These are phyloP conservation scores for Digitaria exilis DNA, from an alignment of 202 grass and related monocot genomes.

Conservation along the genomic window DNA sequence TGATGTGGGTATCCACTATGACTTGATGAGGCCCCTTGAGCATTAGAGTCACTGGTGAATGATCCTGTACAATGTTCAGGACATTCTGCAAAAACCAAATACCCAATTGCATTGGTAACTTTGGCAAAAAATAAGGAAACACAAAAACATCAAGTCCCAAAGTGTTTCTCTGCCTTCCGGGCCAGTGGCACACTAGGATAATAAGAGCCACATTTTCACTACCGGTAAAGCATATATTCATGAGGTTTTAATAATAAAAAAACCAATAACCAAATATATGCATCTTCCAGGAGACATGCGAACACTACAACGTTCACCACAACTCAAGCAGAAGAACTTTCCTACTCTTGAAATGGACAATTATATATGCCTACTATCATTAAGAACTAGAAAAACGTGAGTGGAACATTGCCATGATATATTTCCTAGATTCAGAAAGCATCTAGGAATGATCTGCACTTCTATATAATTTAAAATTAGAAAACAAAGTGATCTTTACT, in stretches of 20 bases:
- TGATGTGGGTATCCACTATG: constrained; percentile 8
- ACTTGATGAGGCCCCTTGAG: constrained; percentile 60
- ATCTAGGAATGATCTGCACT: not conserved
- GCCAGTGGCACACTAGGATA: not conserved
- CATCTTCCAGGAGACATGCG: not conserved
- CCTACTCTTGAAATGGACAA: not conserved
- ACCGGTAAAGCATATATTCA: not conserved
- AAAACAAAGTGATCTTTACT: not conserved
- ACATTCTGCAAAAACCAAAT: constrained; percentile 52
- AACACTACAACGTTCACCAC: not conserved
- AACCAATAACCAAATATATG: not conserved
- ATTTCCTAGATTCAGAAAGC: constrained; percentile 28
- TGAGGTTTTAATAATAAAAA: not conserved
- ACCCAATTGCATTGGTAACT: constrained; percentile 2
- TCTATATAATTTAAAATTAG: not conserved
- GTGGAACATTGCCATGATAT: constrained; percentile 9
- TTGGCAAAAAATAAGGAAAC: constrained; percentile 27
- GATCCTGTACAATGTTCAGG: constrained; percentile 10
- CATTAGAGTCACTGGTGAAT: constrained; percentile 20
- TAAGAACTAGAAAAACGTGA: not conserved
- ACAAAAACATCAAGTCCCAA: not conserved
- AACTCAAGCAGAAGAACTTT: not conserved
- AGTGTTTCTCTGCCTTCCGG: not conserved
- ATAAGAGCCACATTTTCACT: not conserved
- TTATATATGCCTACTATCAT: not conserved